Conservation (phyloP, 495 filamentous ascomycete species). For the Sporormia fimetaria region DNA sequence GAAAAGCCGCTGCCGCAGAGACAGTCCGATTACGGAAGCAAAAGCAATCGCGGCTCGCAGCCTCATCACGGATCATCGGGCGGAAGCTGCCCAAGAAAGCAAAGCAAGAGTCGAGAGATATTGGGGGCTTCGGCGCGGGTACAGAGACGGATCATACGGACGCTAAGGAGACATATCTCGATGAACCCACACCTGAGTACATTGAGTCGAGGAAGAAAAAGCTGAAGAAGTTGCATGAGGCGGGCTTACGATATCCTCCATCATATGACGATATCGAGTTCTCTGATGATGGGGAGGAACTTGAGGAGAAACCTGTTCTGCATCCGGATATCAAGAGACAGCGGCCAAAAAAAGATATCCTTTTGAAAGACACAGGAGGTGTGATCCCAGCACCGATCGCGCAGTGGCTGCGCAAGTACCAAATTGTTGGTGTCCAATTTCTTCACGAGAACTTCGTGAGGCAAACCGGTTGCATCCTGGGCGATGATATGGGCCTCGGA, state of each 20-base stretch:
- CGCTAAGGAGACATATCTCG: slow-evolving; percentile 37
- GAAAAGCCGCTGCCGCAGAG: slow-evolving; percentile 41
- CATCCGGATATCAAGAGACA: slow-evolving; percentile 44
- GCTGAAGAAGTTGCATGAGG: slow-evolving; percentile 50
- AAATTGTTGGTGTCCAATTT: slow-evolving; percentile 75
- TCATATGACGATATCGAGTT: slow-evolving; percentile 73
- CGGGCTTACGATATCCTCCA: slow-evolving; percentile 67
- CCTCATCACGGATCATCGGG: slow-evolving; percentile 31
- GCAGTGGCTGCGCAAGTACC: slow-evolving; percentile 86
- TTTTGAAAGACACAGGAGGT: slow-evolving; percentile 64
- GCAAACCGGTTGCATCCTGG: slow-evolving; percentile 80
- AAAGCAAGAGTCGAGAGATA: background rate
- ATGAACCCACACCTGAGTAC: slow-evolving; percentile 48
- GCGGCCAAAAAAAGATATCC: slow-evolving; percentile 53
- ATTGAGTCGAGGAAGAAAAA: slow-evolving; percentile 41
- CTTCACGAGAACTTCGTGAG: slow-evolving; percentile 84
- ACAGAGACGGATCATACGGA: slow-evolving; percentile 28
- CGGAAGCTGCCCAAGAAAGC: slow-evolving; percentile 16
- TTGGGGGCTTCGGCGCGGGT: background rate
- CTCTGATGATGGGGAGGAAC: slow-evolving; percentile 63
- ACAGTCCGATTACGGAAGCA: slow-evolving; percentile 38
- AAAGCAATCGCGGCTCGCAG: slow-evolving; percentile 24
- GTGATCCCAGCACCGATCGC: slow-evolving; percentile 83
- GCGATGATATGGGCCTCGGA: slow-evolving; percentile 95
- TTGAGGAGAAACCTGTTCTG: slow-evolving; percentile 60